Evolutionary conservation across 2,329 filamentous ascomycete genomes (phyloP), one percentile per base, ranked within the genome.

Genomic region (Paraconiothyrium brasiliense): DNA sequence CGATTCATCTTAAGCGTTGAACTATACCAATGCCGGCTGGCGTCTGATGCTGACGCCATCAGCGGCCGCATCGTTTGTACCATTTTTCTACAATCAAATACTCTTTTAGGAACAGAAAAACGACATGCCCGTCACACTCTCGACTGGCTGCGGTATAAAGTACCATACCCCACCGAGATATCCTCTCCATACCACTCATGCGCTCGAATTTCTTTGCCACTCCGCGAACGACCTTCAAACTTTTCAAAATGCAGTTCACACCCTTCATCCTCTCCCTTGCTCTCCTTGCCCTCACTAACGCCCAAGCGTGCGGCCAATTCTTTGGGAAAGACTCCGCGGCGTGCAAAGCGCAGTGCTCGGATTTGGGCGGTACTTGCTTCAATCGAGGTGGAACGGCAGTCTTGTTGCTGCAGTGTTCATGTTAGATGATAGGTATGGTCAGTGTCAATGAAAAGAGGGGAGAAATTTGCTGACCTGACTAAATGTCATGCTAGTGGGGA

Each of bases 321-420:
- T 60, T 60, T 46, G 54, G 54, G 16, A 51, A 30, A 27, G 58
- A 57, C 41, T 13, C 22, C 34, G 47, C 43, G 11, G 58, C 44
- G 2, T 60, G 58, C 22, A 16, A 57, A 46, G 54, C 58, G 24
- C 44, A 60, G 20, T 60, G 58, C 39, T 41, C 41, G 39, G 51
- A 60, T 50, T 27, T 57, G 10, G 54, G 58, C 16, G 52, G 58
- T 10, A 50, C 10, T 16, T 60, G 52, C 37, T 24, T 57, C 7
- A 57, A 57, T 16, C 13, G n/a, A 7, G 52, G 44, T 7, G 54
- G 52, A 1, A 57, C 52, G 37, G 52, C 58, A 27, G 44, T 24
- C 35, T 30, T 60, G 46, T 11, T 57, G 22, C 41, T 60, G 34
- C 27, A 50, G 34, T 55, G 58, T 47, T 11, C 7, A 3, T 60